phyloP scores from a whole-genome alignment of 1,284 basidiomycete species.

The Pisolithus thermaeus region DNA sequence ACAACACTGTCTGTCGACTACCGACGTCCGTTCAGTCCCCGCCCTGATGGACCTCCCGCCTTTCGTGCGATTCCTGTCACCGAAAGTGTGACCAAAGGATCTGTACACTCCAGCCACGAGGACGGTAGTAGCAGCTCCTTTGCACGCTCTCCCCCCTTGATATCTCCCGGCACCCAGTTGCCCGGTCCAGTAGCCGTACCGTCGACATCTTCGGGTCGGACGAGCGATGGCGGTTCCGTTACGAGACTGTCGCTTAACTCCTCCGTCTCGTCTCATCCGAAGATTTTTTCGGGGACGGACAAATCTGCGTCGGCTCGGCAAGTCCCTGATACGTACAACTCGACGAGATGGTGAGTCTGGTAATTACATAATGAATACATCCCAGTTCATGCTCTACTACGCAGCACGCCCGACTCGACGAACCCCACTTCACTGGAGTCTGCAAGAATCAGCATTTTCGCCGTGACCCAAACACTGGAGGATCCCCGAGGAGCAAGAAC shows the following conservation, averaged over 20 bases:
- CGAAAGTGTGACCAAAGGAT: background rate
- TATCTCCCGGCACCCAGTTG: conserved; percentile 27
- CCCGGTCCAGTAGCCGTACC: conserved; percentile 22
- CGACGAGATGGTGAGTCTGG: conserved; percentile 12
- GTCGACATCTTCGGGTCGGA: conserved; percentile 26
- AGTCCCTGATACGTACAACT: conserved; percentile 18
- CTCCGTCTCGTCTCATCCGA: conserved; percentile 7
- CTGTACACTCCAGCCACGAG: conserved; percentile 11
- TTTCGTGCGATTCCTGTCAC: conserved; percentile 19
- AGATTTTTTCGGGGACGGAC: conserved; percentile 6
- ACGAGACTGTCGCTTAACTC: conserved; percentile 13
- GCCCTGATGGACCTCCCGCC: conserved; percentile 17
- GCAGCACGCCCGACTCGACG: conserved; percentile 22
- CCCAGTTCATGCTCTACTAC: conserved; percentile 7
- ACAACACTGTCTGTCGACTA: conserved; percentile 12
- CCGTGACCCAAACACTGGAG: conserved; percentile 27
- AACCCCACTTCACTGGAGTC: conserved; percentile 31
- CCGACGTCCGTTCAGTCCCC: conserved; percentile 27
- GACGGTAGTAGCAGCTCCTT: conserved; percentile 18
- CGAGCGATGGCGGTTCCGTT: conserved; percentile 22
- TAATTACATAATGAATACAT: background rate
- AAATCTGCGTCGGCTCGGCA: conserved; percentile 15
- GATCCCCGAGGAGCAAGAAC: conserved; percentile 30
- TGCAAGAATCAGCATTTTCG: conserved; percentile 27
- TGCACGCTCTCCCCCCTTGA: conserved; percentile 23